Percentiles rank a stretch among this genome's conserved stretches.
Conservation (phyloP, 2,329 filamentous ascomycete species). For the Trichoderma polysporum region DNA sequence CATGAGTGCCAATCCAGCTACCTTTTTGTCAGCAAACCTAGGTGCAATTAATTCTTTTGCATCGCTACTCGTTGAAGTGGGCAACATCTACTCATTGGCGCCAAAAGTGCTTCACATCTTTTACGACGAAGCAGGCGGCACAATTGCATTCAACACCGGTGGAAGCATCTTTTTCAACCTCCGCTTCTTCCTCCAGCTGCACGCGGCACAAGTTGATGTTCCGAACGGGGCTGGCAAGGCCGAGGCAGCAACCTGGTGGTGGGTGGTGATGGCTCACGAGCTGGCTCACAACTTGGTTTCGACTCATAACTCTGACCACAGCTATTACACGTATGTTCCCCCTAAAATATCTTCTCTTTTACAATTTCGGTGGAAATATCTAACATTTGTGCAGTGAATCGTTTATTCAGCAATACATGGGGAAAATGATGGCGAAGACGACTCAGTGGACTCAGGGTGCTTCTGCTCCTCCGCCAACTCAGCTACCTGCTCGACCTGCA, state of each 20-base stretch:
- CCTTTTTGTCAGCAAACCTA: conserved; percentile 63
- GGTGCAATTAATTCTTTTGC: conserved; percentile 68
- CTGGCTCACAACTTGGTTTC: conserved; percentile 88
- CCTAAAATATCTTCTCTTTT: background rate
- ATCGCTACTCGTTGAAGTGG: conserved; percentile 65
- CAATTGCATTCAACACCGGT: conserved; percentile 87
- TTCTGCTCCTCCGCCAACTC: background rate
- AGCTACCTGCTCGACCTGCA: conserved; percentile 10
- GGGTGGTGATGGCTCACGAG: conserved; percentile 93
- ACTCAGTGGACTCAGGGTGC: conserved; percentile 35
- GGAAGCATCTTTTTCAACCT: conserved; percentile 94
- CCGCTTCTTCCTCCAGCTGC: conserved; percentile 79
- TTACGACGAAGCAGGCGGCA: conserved; percentile 73
- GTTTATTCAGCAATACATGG: conserved; percentile 75
- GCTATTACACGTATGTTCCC: conserved; percentile 69
- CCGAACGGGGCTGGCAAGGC: conserved; percentile 49
- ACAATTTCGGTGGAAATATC: background rate
- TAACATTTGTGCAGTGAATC: conserved; percentile 55
- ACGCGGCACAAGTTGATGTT: conserved; percentile 52
- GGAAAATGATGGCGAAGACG: conserved; percentile 62
- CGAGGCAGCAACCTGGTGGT: conserved; percentile 84
- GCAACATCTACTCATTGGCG: conserved; percentile 69
- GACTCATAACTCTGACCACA: conserved; percentile 75
- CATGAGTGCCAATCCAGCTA: conserved; percentile 44
- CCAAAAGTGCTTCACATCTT: conserved; percentile 77